Evolutionary conservation across 2,329 filamentous ascomycete species (phyloP).

Genomic region (Penicillium carneum): DNA sequence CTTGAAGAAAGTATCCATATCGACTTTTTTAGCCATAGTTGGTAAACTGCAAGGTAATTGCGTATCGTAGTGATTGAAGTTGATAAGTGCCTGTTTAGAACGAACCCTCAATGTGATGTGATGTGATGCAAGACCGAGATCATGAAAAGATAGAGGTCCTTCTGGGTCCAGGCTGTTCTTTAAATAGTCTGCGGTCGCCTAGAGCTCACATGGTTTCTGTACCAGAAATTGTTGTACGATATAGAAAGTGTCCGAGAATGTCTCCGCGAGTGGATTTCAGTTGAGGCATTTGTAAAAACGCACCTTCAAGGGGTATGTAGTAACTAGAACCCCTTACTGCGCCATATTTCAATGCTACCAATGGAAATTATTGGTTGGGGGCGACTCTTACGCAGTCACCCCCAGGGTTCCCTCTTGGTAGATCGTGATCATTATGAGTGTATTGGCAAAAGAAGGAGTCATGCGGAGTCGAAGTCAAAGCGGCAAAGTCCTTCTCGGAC

Average conservation of each 20-base stretch:
- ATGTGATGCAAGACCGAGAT: not conserved
- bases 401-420: not conserved
- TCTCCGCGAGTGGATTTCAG: slow-evolving; percentile 24
- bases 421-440: not conserved
- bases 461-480: not conserved
- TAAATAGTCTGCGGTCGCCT: not conserved
- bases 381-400: not conserved
- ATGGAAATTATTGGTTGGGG: not conserved
- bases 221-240: not conserved
- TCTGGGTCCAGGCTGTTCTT: not conserved
- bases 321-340: not conserved
- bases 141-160: not conserved
- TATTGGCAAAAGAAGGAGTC: not conserved
- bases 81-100: not conserved
- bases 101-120: not conserved
- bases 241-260: slow-evolving; percentile 34
- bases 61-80: not conserved
- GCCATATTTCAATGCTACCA: not conserved
- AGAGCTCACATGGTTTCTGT: no score
- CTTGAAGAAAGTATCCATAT: slow-evolving; percentile 24
- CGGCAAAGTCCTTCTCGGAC: accelerated
- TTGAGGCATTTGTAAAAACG: not conserved
- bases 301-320: not conserved
- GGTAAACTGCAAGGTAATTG: not conserved
- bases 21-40: slow-evolving; percentile 17